Conservation (phyloP, 2,329 filamentous ascomycete genomes). For the Tolypocladium pustulatum region DNA sequence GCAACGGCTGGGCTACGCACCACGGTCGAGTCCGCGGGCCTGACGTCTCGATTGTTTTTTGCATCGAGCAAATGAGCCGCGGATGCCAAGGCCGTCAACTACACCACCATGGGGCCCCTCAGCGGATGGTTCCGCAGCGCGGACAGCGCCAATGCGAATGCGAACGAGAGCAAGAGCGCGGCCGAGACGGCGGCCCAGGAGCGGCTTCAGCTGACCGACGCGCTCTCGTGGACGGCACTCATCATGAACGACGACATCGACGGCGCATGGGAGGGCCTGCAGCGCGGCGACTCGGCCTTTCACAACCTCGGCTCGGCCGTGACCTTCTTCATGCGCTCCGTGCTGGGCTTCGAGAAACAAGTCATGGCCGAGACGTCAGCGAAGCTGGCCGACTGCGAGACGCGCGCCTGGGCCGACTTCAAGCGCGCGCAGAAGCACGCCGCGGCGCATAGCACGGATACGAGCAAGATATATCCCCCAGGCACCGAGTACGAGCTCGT, state of each 20-base stretch:
- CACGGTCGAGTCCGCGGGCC: not conserved
- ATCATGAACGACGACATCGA: constrained; percentile 90
- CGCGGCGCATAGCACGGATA: constrained; percentile 12
- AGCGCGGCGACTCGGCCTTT: constrained; percentile 70
- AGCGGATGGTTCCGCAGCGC: constrained; percentile 40
- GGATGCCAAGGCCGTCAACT: not conserved
- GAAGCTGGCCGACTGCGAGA: constrained; percentile 65
- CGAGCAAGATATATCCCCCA: constrained; percentile 55
- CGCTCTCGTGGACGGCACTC: constrained; percentile 53
- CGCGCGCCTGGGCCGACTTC: constrained; percentile 63
- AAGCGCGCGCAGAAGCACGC: constrained; percentile 61
- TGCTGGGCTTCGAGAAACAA: constrained; percentile 84
- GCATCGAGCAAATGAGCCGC: not conserved
- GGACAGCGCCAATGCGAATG: constrained; percentile 15
- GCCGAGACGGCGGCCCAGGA: constrained; percentile 21
- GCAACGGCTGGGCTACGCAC: not conserved
- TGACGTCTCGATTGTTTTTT: not conserved
- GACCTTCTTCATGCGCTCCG: constrained; percentile 73
- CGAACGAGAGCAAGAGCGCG: constrained; percentile 18
- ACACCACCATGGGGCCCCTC: constrained; percentile 33
- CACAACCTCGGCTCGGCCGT: constrained; percentile 77
- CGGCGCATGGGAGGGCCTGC: constrained; percentile 63
- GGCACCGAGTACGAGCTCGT: constrained; percentile 83
- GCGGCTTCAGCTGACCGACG: constrained; percentile 45
- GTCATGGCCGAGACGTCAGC: constrained; percentile 75